These are phyloP conservation scores for Aspergillus amoenus DNA, from an alignment of 2,329 filamentous ascomycete genomes.

Conservation along the genomic window DNA sequence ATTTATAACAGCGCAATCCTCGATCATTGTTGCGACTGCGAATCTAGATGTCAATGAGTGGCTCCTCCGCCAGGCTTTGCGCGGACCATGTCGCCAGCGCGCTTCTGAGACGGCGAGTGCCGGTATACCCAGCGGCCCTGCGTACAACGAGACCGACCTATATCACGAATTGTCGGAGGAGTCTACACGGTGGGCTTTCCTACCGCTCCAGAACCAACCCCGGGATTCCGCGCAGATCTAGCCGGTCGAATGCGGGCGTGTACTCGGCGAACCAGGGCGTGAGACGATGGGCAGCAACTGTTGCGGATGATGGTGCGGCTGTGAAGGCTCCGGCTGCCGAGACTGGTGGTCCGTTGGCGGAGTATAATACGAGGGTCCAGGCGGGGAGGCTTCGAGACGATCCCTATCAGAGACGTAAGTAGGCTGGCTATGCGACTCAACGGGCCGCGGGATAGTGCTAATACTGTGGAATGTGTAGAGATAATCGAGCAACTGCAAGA, in stretches of 20 bases:
- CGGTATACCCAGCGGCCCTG: conserved; percentile 20
- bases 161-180: conserved; percentile 18
- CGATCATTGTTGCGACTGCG: background rate
- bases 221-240: background rate
- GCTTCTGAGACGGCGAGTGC: conserved; percentile 20
- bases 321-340: conserved; percentile 13
- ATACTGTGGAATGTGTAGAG: conserved; percentile 47
- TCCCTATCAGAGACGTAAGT: conserved; percentile 79
- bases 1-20: background rate
- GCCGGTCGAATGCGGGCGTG: background rate
- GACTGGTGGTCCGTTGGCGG: conserved; percentile 69
- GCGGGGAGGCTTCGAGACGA: conserved; percentile 77
- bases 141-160: conserved; percentile 20
- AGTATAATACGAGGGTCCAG: conserved; percentile 82
- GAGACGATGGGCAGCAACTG: conserved; percentile 20
- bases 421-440: background rate
- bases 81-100: conserved; percentile 28
- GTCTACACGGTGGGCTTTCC: conserved; percentile 13
- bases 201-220: background rate
- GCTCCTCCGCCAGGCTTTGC: conserved; percentile 31
- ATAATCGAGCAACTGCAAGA: conserved; percentile 89
- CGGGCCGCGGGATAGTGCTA: background rate
- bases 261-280: conserved; percentile 2
- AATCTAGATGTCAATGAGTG: conserved; percentile 26
- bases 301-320: background rate